Conservation (phyloP, 2,329 filamentous ascomycete genomes). For the Xylaria digitata region DNA sequence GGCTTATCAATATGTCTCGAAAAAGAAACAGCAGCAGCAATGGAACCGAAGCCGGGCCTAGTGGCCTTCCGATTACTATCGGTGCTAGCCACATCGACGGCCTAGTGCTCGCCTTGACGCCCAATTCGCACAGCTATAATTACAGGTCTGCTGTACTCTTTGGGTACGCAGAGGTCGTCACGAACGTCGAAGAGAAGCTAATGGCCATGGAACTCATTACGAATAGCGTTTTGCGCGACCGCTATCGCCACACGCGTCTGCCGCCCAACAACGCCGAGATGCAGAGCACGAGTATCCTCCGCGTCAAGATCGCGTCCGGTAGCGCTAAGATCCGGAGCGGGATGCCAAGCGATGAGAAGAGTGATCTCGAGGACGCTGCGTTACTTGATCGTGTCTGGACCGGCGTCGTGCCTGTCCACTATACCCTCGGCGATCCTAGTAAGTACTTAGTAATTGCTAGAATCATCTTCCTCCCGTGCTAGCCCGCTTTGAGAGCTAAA, state of each 20-base stretch:
- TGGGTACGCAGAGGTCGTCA: conserved; percentile 76
- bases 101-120: conserved; percentile 80
- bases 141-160: conserved; percentile 85
- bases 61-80: conserved; percentile 76
- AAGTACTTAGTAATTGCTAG: not conserved
- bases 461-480: not conserved
- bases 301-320: conserved; percentile 74
- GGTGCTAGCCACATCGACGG: conserved; percentile 82
- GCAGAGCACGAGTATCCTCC: conserved; percentile 77
- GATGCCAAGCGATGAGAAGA: conserved; percentile 66
- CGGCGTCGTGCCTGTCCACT: conserved; percentile 71
- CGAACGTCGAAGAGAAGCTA: conserved; percentile 74
- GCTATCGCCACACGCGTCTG: conserved; percentile 72
- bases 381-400: conserved; percentile 62
- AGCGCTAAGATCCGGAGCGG: conserved; percentile 81
- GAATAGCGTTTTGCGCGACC: conserved; percentile 73
- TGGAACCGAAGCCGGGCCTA: conserved; percentile 42
- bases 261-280: conserved; percentile 81
- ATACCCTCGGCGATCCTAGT: conserved; percentile 70
- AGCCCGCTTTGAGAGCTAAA: not conserved
- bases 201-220: conserved; percentile 85
- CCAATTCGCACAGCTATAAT: conserved; percentile 86
- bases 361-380: conserved; percentile 59
- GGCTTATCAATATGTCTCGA: conserved; percentile 76
- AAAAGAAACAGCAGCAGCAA: conserved; percentile 23